A percentile compares a stretch with the other conserved stretches of the same genome.
These are phyloP conservation scores for Xylaria sp. DNA, from an alignment of 2,329 filamentous ascomycete genomes.

Conservation along the genomic window DNA sequence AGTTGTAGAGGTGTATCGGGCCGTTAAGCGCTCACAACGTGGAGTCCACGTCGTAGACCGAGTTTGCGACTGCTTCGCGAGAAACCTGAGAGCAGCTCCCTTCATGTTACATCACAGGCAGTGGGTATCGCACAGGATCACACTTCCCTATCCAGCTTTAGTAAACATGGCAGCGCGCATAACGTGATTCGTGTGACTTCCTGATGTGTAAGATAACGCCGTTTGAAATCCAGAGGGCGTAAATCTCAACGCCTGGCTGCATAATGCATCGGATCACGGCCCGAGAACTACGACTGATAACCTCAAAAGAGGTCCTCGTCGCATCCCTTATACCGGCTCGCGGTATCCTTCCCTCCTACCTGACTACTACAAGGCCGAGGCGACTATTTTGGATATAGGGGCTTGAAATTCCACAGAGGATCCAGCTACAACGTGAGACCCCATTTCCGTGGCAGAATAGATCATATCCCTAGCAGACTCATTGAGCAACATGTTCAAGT, in stretches of 20 bases:
- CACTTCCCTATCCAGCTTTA: conserved; percentile 13
- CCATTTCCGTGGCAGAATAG: neutral
- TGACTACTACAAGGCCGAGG: neutral
- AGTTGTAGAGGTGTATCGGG: neutral
- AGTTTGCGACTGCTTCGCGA: neutral
- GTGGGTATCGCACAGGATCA: conserved; percentile 18
- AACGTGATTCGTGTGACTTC: conserved; percentile 22
- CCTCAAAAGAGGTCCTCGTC: neutral
- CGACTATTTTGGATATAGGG: neutral
- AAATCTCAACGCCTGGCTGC: conserved; percentile 20
- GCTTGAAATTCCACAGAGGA: neutral
- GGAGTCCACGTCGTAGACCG: conserved; percentile 5
- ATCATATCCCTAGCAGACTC: neutral
- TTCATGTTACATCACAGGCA: conserved; percentile 7
- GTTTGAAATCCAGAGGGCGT: conserved; percentile 1
- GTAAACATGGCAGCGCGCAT: conserved; percentile 8
- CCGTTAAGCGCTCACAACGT: conserved; percentile 5
- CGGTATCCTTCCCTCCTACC: neutral
- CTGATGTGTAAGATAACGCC: conserved; percentile 4
- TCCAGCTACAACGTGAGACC: too few relatives aligned
- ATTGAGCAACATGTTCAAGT: neutral
- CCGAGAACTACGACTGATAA: neutral
- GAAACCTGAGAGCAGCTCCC: neutral
- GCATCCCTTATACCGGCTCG: neutral
- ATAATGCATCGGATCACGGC: conserved; percentile 19